phyloP scores from a whole-genome alignment of 176 grass and related monocot genomes.

The Oryza australiensis region DNA sequence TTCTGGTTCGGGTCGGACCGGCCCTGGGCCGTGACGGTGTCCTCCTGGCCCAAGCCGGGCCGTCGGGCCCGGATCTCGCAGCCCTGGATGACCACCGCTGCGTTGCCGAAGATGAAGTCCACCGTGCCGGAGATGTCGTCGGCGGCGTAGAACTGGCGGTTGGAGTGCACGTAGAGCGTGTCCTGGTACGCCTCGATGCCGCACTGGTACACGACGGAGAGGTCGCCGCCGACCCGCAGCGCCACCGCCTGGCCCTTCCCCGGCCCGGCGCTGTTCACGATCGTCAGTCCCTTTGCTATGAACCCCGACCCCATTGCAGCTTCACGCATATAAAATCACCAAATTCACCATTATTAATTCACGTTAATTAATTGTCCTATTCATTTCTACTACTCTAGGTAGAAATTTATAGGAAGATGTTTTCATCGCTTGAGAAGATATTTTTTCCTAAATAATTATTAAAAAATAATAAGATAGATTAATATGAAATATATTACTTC shows the following conservation, averaged over 20 bases:
- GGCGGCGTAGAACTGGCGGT: conserved; percentile 65
- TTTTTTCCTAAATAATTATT: too few relatives aligned
- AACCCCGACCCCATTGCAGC: conserved; percentile 73
- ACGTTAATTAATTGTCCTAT: too few relatives aligned
- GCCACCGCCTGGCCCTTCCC: conserved; percentile 72
- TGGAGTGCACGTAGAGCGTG: conserved; percentile 73
- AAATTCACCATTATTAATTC: background rate
- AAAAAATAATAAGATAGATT: too few relatives aligned
- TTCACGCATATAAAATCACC: background rate
- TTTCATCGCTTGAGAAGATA: too few relatives aligned
- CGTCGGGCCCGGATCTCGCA: conserved; percentile 52
- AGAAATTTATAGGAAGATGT: too few relatives aligned
- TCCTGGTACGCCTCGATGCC: conserved; percentile 70
- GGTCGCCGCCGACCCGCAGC: conserved; percentile 57
- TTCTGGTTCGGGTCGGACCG: conserved; percentile 72
- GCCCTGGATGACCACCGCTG: conserved; percentile 60
- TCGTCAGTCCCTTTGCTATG: conserved; percentile 65
- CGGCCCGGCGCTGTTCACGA: conserved; percentile 65
- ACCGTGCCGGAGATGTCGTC: conserved; percentile 60
- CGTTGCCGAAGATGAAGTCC: conserved; percentile 88
- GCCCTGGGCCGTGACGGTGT: conserved; percentile 74
- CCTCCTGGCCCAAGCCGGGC: conserved; percentile 19
- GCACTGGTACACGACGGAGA: conserved; percentile 69
- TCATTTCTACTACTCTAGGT: too few relatives aligned
- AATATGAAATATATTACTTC: too few relatives aligned